Evolutionary conservation across 164 flowering plant genomes (phyloP).

Genomic region (Houttuynia cordata): DNA sequence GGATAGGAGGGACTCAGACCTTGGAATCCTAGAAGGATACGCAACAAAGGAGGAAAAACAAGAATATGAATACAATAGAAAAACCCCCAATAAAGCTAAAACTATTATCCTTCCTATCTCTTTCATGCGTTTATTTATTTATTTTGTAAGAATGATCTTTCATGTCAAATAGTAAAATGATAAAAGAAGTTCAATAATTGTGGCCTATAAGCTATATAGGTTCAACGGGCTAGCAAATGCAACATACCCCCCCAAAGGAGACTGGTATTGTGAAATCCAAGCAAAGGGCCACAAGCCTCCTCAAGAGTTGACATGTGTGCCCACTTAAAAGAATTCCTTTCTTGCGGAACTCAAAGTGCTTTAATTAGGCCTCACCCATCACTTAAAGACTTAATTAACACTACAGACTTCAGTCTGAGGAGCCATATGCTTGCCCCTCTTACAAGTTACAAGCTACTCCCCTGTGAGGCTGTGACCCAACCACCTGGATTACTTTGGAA

Average conservation of each 20-base stretch:
- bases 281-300: background rate
- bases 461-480: too few species aligned
- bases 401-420: background rate
- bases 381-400: background rate
- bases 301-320: background rate
- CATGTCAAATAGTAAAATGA: background rate
- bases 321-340: background rate
- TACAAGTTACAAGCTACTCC: too few species aligned
- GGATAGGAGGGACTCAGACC: too few species aligned
- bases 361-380: too few species aligned
- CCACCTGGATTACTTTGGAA: too few species aligned
- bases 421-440: too few species aligned
- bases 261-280: background rate
- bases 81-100: background rate
- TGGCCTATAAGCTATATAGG: background rate
- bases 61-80: background rate
- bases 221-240: too few species aligned
- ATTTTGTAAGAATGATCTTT: background rate
- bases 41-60: too few species aligned
- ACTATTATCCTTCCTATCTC: background rate
- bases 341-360: constrained; percentile 5
- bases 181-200: background rate
- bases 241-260: background rate
- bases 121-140: background rate
- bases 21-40: too few species aligned